These are phyloP conservation scores for Pleoardoris graminearum DNA, from an alignment of 2,329 filamentous ascomycete species.

Conservation along the genomic window DNA sequence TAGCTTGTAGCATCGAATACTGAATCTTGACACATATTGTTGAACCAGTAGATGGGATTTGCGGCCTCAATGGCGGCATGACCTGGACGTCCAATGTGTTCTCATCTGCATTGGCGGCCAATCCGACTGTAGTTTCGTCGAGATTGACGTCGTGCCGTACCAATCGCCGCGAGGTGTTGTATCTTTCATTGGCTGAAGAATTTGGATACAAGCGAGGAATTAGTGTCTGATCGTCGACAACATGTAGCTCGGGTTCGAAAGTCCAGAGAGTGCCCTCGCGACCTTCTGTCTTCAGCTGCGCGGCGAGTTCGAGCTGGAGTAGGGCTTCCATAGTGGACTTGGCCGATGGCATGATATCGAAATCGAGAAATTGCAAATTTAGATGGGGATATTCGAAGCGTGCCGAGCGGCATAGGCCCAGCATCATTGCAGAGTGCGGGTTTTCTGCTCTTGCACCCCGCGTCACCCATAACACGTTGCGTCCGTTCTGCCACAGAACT, in stretches of 20 bases:
- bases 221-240: not conserved
- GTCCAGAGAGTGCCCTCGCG: slow-evolving; percentile 5
- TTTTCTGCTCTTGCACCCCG: slow-evolving; percentile 7
- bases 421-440: slow-evolving; percentile 10
- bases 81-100: not conserved
- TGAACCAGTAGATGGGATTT: not conserved
- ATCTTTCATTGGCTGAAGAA: slow-evolving; percentile 18
- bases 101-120: slow-evolving; percentile 1
- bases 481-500: slow-evolving; percentile 6
- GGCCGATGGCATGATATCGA: slow-evolving; percentile 10
- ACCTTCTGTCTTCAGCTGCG: slow-evolving; percentile 1
- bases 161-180: slow-evolving; percentile 22
- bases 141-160: slow-evolving; percentile 10
- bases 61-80: slow-evolving; percentile 4
- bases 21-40: slow-evolving; percentile 6
- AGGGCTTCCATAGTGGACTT: slow-evolving; percentile 6
- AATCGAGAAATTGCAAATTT: slow-evolving; percentile 10
- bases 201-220: slow-evolving; percentile 13
- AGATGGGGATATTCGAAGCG: slow-evolving; percentile 8
- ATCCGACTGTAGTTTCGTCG: slow-evolving; percentile 1
- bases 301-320: slow-evolving; percentile 6
- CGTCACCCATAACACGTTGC: slow-evolving; percentile 13
- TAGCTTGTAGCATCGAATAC: slow-evolving; percentile 12
- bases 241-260: slow-evolving; percentile 10
- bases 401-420: slow-evolving; percentile 7